Evolutionary conservation across 257 asterid species (phyloP).

Genomic region (Handroanthus guayacan): DNA sequence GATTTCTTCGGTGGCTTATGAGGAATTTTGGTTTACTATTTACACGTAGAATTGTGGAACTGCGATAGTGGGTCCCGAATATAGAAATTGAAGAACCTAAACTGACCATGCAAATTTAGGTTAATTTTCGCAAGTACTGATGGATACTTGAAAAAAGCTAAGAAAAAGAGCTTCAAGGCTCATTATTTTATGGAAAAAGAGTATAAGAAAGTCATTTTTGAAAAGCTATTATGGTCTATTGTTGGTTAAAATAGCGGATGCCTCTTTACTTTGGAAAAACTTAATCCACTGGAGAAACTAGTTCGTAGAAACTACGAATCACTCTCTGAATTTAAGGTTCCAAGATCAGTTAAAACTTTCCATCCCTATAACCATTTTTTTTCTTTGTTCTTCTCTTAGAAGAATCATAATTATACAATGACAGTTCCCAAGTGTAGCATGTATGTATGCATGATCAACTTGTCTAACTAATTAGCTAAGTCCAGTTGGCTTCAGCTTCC

Average conservation of each 20-base stretch:
- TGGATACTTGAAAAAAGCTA: neutral
- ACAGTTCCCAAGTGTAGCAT: neutral
- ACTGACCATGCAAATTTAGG: neutral
- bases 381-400: neutral
- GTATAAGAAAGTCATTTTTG: neutral
- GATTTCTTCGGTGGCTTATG: slow-evolving; percentile 1
- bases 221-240: neutral
- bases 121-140: neutral
- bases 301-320: neutral
- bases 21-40: neutral
- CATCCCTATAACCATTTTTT: neutral
- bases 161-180: neutral
- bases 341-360: neutral
- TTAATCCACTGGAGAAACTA: neutral
- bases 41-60: neutral
- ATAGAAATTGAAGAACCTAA: neutral
- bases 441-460: neutral
- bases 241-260: neutral
- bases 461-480: slow-evolving; percentile 1
- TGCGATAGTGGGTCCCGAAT: neutral
- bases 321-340: neutral
- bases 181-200: neutral
- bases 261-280: neutral
- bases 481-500: neutral
- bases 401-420: neutral